Conservation (phyloP, 2,329 filamentous ascomycete species). For the Peltaster fructicola region DNA sequence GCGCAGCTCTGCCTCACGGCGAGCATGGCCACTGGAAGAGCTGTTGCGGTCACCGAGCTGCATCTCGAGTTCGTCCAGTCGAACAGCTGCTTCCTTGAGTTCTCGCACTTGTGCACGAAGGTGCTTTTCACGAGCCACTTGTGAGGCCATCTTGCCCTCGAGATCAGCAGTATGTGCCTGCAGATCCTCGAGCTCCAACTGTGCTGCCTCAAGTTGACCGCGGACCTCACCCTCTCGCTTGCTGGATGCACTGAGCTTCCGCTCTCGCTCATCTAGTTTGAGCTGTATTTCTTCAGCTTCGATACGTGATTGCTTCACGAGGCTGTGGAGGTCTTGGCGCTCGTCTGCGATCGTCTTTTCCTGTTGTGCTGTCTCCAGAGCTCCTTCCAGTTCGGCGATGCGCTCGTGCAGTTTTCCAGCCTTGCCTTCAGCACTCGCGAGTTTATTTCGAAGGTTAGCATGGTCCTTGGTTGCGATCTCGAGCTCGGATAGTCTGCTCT, state of each 20-base stretch:
- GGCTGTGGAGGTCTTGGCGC: conserved; percentile 40
- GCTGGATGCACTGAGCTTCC: conserved; percentile 40
- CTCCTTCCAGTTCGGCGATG: conserved; percentile 38
- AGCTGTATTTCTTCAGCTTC: conserved; percentile 41
- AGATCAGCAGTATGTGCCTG: conserved; percentile 39
- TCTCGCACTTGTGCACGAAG: conserved; percentile 19
- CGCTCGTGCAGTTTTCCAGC: conserved; percentile 30
- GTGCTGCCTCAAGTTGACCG: conserved; percentile 47
- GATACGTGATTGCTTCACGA: conserved; percentile 44
- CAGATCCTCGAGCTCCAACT: conserved; percentile 22
- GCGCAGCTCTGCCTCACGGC: conserved; percentile 24
- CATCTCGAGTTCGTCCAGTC: conserved; percentile 19
- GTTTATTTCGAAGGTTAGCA: conserved; percentile 18
- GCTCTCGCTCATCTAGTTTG: conserved; percentile 51
- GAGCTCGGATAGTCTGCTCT: conserved; percentile 18
- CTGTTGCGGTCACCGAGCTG: conserved; percentile 31
- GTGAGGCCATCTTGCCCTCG: conserved; percentile 12
- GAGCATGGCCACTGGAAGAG: conserved; percentile 18
- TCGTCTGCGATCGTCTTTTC: conserved; percentile 35
- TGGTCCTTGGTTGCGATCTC: conserved; percentile 23
- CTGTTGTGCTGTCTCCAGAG: conserved; percentile 38
- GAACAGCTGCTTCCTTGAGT: conserved; percentile 14
- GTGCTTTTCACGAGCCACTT: conserved; percentile 19
- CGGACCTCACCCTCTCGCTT: conserved; percentile 43
- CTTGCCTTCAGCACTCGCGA: conserved; percentile 19